Conservation (phyloP, 139 green algal species). For the Chlamydomonas sp. region DNA sequence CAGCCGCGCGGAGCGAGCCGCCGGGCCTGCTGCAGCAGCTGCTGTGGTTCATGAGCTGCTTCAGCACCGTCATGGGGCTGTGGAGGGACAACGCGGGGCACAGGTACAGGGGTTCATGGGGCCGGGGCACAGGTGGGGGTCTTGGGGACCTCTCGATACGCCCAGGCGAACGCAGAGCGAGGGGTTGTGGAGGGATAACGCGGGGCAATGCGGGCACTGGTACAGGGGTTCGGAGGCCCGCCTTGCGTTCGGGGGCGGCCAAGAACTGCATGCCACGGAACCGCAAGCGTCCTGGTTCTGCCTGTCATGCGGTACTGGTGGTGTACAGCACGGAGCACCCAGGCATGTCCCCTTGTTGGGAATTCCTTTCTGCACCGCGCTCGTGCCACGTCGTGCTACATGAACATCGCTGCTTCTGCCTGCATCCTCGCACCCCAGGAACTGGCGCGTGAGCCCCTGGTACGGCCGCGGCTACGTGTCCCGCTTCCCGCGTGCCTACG, state of each 20-base stretch:
- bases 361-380: too few species aligned
- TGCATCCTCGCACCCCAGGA: neutral
- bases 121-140: neutral
- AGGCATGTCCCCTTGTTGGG: too few species aligned
- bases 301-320: too few species aligned
- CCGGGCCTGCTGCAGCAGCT: conserved; percentile 8
- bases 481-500: conserved; percentile 15
- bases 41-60: conserved; percentile 33
- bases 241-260: too few species aligned
- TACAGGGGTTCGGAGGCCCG: too few species aligned
- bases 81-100: conserved; percentile 27
- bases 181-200: too few species aligned
- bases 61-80: conserved; percentile 14
- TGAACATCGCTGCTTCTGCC: neutral
- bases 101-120: neutral
- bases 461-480: neutral
- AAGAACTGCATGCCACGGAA: too few species aligned
- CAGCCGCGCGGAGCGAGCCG: too few species aligned
- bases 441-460: conserved; percentile 41
- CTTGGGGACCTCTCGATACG: neutral
- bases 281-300: too few species aligned
- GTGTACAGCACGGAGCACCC: too few species aligned
- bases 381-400: neutral
- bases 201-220: too few species aligned
- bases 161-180: too few species aligned